phyloP scores from a whole-genome alignment of 371 early-diverging fungal genomes.

The Rhizomucor pusillus region DNA sequence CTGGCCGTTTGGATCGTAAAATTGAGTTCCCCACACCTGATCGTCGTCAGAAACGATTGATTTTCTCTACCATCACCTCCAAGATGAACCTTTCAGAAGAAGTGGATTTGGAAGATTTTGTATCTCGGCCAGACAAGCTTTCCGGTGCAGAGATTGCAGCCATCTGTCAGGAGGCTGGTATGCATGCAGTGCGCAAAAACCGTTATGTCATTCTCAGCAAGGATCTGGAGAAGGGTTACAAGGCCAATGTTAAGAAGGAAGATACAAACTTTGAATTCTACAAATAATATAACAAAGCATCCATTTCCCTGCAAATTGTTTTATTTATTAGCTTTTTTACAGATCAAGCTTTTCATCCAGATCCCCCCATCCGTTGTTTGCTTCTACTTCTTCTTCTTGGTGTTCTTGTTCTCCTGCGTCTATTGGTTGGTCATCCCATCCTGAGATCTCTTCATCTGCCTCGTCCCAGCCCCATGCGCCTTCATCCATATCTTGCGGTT shows the following conservation, averaged over 20 bases:
- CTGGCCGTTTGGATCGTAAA: constrained; percentile 99
- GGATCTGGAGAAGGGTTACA: constrained; percentile 99
- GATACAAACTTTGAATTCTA: constrained; percentile 97
- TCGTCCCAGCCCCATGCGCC: constrained; percentile 17
- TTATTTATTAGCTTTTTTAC: not conserved
- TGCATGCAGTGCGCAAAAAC: constrained; percentile 98
- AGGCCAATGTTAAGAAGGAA: constrained; percentile 94
- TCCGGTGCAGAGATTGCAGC: constrained; percentile 99
- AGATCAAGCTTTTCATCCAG: not conserved
- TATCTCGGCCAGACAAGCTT: constrained; percentile 97
- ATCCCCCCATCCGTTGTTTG: not conserved
- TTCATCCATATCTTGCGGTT: constrained; percentile 16
- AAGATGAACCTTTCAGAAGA: constrained; percentile 99
- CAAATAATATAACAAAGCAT: constrained; percentile 46
- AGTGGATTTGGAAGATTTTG: constrained; percentile 98
- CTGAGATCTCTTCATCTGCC: constrained; percentile 12
- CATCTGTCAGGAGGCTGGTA: constrained; percentile 99
- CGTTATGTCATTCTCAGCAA: constrained; percentile 97
- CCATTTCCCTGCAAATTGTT: too few relatives aligned
- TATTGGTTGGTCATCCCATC: too few relatives aligned
- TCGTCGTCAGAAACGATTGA: constrained; percentile 98
- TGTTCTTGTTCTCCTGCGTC: too few relatives aligned
- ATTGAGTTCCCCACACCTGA: constrained; percentile 99
- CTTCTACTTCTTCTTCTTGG: not conserved
- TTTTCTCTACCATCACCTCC: constrained; percentile 95